These are phyloP conservation scores for Plenodomus lindquistii DNA, from an alignment of 2,329 filamentous ascomycete genomes.

Conservation along the genomic window DNA sequence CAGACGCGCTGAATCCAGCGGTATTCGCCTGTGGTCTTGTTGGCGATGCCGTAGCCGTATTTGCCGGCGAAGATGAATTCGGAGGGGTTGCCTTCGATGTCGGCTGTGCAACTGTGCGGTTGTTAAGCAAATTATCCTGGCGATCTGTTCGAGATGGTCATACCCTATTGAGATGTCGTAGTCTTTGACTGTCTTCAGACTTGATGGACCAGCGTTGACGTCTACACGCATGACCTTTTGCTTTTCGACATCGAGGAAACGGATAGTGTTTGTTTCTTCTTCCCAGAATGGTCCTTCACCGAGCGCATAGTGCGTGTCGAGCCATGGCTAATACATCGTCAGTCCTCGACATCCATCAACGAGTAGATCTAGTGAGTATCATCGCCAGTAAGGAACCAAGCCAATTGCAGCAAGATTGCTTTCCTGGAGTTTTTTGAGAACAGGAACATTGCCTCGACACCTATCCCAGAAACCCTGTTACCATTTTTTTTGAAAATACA, in stretches of 20 bases:
- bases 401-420: background rate
- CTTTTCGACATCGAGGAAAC: constrained; percentile 83
- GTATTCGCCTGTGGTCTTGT: constrained; percentile 62
- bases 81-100: constrained; percentile 71
- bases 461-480: background rate
- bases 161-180: constrained; percentile 62
- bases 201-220: constrained; percentile 64
- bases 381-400: background rate
- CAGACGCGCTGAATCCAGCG: constrained; percentile 62
- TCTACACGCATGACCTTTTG: constrained; percentile 73
- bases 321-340: constrained; percentile 48
- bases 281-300: constrained; percentile 79
- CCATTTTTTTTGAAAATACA: background rate
- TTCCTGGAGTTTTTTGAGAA: background rate
- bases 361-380: no score
- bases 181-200: constrained; percentile 57
- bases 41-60: constrained; percentile 76
- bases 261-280: constrained; percentile 64
- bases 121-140: background rate
- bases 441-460: background rate
- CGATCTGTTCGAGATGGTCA: constrained; percentile 9
- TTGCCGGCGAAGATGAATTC: constrained; percentile 80
- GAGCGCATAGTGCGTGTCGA: constrained; percentile 67
- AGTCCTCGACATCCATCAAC: no score
- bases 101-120: constrained; percentile 62